Evolutionary conservation across 1,284 basidiomycete species (phyloP).

Genomic region (Polyporus tsugae): DNA sequence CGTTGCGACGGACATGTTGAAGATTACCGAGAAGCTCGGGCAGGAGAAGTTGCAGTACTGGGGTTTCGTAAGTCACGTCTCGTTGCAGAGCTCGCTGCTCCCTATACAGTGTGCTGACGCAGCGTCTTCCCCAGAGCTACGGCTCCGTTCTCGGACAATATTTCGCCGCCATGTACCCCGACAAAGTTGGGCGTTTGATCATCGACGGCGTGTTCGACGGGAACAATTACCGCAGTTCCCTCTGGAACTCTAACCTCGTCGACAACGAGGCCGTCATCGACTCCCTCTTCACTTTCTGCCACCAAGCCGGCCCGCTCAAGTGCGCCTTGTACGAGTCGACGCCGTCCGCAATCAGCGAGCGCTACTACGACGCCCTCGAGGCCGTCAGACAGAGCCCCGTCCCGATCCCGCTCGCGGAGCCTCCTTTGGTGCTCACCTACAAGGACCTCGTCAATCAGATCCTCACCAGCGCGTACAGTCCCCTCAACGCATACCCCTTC

Average conservation of each 20-base stretch:
- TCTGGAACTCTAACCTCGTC: constrained; percentile 37
- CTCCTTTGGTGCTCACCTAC: constrained; percentile 26
- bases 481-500: constrained; percentile 41
- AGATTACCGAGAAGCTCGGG: constrained; percentile 54
- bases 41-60: constrained; percentile 58
- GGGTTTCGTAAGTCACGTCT: constrained; percentile 53
- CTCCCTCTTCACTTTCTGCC: constrained; percentile 48
- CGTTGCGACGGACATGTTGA: constrained; percentile 59
- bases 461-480: constrained; percentile 47
- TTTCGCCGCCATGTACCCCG: constrained; percentile 58
- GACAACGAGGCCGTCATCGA: constrained; percentile 40
- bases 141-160: constrained; percentile 53
- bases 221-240: constrained; percentile 35
- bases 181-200: constrained; percentile 45
- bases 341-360: constrained; percentile 35
- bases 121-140: constrained; percentile 43
- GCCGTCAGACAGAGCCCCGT: constrained; percentile 43
- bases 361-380: constrained; percentile 38
- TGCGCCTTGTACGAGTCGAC: constrained; percentile 50
- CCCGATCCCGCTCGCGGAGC: constrained; percentile 32
- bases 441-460: constrained; percentile 37
- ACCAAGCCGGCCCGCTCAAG: constrained; percentile 45
- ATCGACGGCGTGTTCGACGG: constrained; percentile 44
- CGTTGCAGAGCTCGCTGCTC: too few species aligned
- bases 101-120: background rate